Percentiles rank a stretch among this genome's conserved stretches.
Conservation (phyloP, 2,329 filamentous ascomycete genomes). For the Lecanoromycetidae sp. region DNA sequence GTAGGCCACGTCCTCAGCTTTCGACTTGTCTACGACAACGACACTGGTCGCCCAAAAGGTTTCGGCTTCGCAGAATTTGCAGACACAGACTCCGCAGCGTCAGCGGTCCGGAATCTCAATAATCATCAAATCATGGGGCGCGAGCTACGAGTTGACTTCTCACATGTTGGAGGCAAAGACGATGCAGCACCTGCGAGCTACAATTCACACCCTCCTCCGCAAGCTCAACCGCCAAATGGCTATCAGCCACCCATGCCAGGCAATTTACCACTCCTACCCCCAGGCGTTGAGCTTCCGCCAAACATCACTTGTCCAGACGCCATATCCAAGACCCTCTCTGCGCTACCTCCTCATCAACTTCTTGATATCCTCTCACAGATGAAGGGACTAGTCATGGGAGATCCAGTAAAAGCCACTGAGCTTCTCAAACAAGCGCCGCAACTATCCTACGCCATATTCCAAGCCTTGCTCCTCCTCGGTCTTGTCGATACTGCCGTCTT, state of each 20-base stretch:
- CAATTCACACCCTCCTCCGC: constrained; percentile 33
- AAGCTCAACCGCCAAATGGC: constrained; percentile 26
- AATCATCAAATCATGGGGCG: constrained; percentile 91
- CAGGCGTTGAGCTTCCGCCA: constrained; percentile 70
- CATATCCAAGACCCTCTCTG: constrained; percentile 80
- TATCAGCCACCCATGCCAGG: constrained; percentile 34
- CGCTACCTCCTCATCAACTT: constrained; percentile 74
- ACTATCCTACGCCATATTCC: constrained; percentile 87
- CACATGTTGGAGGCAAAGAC: constrained; percentile 71
- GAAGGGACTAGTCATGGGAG: constrained; percentile 73
- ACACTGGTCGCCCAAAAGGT: constrained; percentile 87
- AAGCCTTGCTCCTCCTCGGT: constrained; percentile 82
- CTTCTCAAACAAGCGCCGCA: constrained; percentile 82
- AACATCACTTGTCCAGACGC: constrained; percentile 77
- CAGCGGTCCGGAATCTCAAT: constrained; percentile 88
- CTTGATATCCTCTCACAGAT: constrained; percentile 90
- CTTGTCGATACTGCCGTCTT: constrained; percentile 79
- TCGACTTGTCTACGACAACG: constrained; percentile 85
- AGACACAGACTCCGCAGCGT: constrained; percentile 82
- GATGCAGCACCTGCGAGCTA: constrained; percentile 45
- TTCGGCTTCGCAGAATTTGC: constrained; percentile 96
- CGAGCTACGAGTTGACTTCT: constrained; percentile 90
- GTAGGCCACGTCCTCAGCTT: constrained; percentile 87
- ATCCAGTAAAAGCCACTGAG: constrained; percentile 73
- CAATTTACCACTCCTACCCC: constrained; percentile 65